Evolutionary conservation across 371 early-diverging fungal genomes (phyloP), one percentile per base, ranked within the genome.

Genomic region (Lichtheimia corymbifera): DNA sequence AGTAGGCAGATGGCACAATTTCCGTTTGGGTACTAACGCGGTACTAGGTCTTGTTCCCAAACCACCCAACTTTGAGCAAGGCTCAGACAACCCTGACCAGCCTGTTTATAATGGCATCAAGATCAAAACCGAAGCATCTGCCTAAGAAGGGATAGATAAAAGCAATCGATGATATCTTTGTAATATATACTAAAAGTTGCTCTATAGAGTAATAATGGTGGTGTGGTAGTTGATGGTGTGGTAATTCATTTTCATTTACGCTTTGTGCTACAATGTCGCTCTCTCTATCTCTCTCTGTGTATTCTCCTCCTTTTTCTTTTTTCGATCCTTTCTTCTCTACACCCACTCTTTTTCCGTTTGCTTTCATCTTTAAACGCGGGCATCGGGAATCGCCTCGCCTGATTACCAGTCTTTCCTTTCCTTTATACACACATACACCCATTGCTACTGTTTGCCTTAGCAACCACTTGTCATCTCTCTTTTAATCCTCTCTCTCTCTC

Each of bases 51-150:
- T 89, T 59, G 82, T 87, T n/a, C 84, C 88, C 63, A 89, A 89
- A 72, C 77, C 83, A 49, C 80, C 88, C 30, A 89, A 86, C 70
- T 85, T 89, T 70, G 74, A 71, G 55, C 86, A 85, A 70, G 83
- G 86, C 5, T 71, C 79, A 27, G 74, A 82, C 27, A 76, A 64
- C 15, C 53, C 68, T 44, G 56, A 68, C 11, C 63, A 63, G 41
- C 64, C 64, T 24, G 44, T 50, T 18, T 68, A 68, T 47, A 62
- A 61, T 50, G 66, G 66, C 47, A 61, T 66, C 58, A 66, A 66
- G 54, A 66, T 66, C 57, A 63, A 62, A 49, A 63, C 63, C 25
- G 63, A 67, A 25, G 59, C 63, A 13, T 7, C 59, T 22, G 52
- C 51, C 5, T 62, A 67, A 59, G 59, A 24, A 56, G 12, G 12